phyloP scores from a whole-genome alignment of 169 alveolate genomes.

The Blepharisma undulans region DNA sequence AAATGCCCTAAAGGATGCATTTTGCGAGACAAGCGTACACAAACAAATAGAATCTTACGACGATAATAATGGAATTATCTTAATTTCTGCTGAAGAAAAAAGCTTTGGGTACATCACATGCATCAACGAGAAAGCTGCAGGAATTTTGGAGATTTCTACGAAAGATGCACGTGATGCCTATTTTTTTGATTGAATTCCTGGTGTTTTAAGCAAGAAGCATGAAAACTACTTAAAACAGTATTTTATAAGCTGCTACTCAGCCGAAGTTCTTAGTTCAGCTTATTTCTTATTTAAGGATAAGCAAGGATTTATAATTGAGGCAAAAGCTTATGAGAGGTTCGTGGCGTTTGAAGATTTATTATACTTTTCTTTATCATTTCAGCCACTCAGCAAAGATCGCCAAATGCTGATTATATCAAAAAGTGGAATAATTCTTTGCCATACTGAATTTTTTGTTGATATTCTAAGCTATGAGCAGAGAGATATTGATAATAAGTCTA shows the following conservation, averaged over 20 bases:
- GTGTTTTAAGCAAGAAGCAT: neutral
- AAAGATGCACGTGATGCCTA: neutral
- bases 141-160: neutral
- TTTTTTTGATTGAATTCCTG: neutral
- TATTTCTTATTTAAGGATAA: neutral
- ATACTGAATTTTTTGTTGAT: neutral
- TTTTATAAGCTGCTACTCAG: neutral
- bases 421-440: neutral
- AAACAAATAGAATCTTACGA: neutral
- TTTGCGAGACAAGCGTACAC: neutral
- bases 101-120: neutral
- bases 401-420: neutral
- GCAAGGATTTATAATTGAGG: neutral
- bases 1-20: neutral
- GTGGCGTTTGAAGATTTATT: neutral
- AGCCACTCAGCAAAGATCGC: neutral
- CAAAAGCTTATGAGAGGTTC: neutral
- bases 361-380: neutral
- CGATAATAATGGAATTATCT: neutral
- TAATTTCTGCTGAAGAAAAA: neutral
- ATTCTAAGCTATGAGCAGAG: neutral
- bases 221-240: neutral
- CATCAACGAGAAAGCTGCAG: neutral
- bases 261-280: neutral
- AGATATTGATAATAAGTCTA: neutral